Conservation (phyloP, 768 basidiomycete species). For the Suillus americanus region DNA sequence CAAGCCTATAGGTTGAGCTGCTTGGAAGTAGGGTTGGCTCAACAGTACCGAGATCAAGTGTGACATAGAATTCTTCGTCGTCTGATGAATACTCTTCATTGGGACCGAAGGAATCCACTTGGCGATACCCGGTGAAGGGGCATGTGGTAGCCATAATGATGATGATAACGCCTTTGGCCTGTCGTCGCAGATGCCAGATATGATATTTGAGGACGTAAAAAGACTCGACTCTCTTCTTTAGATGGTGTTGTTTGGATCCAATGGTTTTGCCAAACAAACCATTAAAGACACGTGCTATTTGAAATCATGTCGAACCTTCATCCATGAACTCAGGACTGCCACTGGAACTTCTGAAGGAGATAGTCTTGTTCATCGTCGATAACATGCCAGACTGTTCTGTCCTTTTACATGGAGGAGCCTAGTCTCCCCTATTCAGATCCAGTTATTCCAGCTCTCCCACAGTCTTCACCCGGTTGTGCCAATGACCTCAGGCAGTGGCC, state of each 20-base stretch:
- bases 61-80: conserved; percentile 62
- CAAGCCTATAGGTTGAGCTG: conserved; percentile 67
- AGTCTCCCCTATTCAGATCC: too few relatives aligned
- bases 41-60: conserved; percentile 67
- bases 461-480: not conserved
- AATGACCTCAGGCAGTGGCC: not conserved
- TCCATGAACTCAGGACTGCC: not conserved
- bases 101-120: conserved; percentile 66
- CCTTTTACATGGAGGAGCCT: not conserved
- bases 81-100: conserved; percentile 65
- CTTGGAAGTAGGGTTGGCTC: conserved; percentile 78
- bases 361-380: not conserved
- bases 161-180: not conserved
- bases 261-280: not conserved
- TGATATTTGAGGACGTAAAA: not conserved
- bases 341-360: not conserved
- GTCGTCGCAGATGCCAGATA: not conserved
- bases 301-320: not conserved
- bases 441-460: not conserved
- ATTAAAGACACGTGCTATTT: not conserved
- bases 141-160: not conserved
- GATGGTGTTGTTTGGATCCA: not conserved
- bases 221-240: too few relatives aligned
- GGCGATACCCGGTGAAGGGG: conserved; percentile 54
- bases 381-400: not conserved